Conservation (phyloP, 2,329 filamentous ascomycete genomes). For the Pseudogymnoascus sp. region DNA sequence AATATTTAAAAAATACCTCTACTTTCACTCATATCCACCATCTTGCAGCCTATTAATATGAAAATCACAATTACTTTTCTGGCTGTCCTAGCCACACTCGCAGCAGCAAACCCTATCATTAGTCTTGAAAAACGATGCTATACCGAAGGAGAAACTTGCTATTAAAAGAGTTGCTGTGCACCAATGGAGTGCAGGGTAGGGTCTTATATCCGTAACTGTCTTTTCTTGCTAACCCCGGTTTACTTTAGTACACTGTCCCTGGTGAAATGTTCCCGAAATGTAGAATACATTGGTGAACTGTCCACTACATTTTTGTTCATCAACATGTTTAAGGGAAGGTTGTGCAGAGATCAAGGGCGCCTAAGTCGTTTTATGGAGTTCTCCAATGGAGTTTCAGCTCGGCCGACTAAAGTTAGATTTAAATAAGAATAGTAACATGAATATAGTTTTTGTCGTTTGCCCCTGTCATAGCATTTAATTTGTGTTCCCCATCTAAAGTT, state of each 20-base stretch:
- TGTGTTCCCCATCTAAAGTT: too few relatives aligned
- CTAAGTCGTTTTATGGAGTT: not conserved
- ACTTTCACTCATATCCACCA: not conserved
- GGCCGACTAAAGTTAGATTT: not conserved
- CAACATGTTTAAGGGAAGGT: not conserved
- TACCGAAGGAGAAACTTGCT: not conserved
- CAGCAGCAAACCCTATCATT: not conserved
- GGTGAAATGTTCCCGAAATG: too few relatives aligned
- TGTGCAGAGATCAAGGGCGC: not conserved
- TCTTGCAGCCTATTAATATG: not conserved
- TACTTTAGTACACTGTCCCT: not conserved
- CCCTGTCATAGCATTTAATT: too few relatives aligned
- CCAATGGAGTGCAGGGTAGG: not conserved
- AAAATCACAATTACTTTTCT: not conserved
- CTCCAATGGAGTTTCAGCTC: constrained; percentile 3
- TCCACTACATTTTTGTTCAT: not conserved
- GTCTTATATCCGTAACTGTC: not conserved
- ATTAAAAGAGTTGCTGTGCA: not conserved
- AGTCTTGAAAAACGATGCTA: not conserved
- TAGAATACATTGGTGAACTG: too few relatives aligned
- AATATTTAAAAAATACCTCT: not conserved
- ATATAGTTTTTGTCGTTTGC: too few relatives aligned
- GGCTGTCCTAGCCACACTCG: not conserved
- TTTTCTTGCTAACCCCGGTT: not conserved
- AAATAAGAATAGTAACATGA: not conserved